Base-by-base conservation (phyloP, 164 flowering plant species). In the Umbilicus rupestris region DNA sequence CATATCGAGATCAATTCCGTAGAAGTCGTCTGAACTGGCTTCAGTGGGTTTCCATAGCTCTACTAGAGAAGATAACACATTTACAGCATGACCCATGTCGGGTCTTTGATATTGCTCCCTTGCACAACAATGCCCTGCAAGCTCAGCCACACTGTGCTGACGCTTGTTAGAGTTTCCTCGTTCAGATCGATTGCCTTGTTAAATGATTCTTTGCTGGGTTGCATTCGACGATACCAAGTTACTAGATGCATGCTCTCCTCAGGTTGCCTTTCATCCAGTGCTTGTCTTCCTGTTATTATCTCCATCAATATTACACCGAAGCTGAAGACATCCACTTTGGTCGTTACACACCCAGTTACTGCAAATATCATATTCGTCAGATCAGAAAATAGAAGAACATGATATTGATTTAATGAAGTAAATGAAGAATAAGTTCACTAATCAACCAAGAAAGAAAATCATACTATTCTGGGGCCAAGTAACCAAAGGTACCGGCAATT, bases 201-300 rank as follows among this genome's bases (percentile, higher is more conserved):
- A 77, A 84, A 84, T 0, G 80, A 39, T 31, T 85, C 90, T 73
- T 87, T 87, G 80, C 83, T 84, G 67, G 84, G 42, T 70, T 76
- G 73, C 84, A 85, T 84, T 65, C 90, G 71, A 28, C 79, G 62
- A 81, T 85, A 87, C 93, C 93, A 87, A 47, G 93, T 80, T 0
- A 87, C 90, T 0, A 87, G 80, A 74, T 87, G 93, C 83, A 84
- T 75, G 81, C 85, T 84, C 57, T 87, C 93, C 75, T 85, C 93
- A 0, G 93, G 90, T 66, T 80, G 87, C 67, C 69, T 75, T 70
- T 85, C 90, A 41, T 87, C 93, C 0, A 87, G 84, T 5, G 93
- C 90, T 68, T 76, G 84, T 69, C 93, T 72, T 12, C 93, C 90
- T 0, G 93, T 81, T 57, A 87, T 85, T 6, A 84, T 65, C 71